A percentile compares a stretch with the other conserved stretches of the same genome.
phyloP scores from a whole-genome alignment of 225 moss, liverwort and hornwort genomes.

The Ulota crispa region DNA sequence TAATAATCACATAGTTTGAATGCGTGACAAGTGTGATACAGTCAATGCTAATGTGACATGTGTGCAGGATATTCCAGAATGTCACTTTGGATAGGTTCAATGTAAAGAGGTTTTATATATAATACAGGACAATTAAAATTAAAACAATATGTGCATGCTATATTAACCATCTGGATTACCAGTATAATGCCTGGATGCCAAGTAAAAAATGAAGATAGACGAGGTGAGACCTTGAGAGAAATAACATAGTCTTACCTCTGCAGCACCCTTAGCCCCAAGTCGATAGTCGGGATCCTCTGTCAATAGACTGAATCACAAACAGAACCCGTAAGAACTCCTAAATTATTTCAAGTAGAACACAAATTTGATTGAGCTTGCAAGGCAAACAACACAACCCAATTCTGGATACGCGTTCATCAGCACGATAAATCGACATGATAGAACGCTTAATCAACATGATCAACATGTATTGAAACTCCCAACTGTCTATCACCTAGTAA shows the following conservation, averaged over 20 bases:
- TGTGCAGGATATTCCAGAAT: not conserved
- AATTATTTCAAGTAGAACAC: not conserved
- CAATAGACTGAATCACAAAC: constrained; percentile 63
- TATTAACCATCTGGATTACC: not conserved
- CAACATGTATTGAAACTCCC: not conserved
- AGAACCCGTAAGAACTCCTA: constrained; percentile 13
- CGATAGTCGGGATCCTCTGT: constrained; percentile 89
- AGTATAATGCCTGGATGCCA: not conserved
- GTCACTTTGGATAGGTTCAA: not conserved
- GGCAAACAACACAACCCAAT: not conserved
- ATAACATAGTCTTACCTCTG: constrained; percentile 60
- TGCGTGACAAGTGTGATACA: not conserved
- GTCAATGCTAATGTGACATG: not conserved
- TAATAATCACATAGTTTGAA: not conserved
- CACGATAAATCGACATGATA: constrained; percentile 2
- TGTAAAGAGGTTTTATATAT: not conserved
- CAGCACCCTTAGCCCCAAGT: constrained; percentile 94
- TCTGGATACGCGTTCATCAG: not conserved
- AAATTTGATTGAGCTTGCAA: not conserved
- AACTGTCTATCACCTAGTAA: not conserved
- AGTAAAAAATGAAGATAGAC: not conserved
- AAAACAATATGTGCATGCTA: not conserved
- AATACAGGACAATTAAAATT: not conserved
- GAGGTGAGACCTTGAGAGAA: constrained; percentile 1
- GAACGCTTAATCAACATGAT: not conserved